A percentile compares a stretch with the other conserved stretches of the same genome.
phyloP scores from a whole-genome alignment of 768 basidiomycete genomes.

The Mycena capillaripes region DNA sequence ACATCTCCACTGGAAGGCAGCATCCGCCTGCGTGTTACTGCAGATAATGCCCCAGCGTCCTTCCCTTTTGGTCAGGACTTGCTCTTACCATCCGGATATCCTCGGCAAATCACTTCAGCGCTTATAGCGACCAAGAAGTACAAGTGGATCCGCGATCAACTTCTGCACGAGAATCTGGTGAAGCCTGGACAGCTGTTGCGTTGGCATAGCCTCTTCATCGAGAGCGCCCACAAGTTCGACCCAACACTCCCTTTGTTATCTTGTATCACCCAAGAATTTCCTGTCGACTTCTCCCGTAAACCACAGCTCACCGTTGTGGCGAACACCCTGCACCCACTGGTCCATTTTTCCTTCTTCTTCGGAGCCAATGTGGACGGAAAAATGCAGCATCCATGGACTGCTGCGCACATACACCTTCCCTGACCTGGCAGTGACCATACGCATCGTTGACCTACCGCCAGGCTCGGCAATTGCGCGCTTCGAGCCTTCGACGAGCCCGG shows the following conservation, averaged over 20 bases:
- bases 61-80: background rate
- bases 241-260: background rate
- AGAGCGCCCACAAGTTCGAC: no score
- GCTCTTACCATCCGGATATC: background rate
- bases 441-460: background rate
- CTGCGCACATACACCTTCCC: background rate
- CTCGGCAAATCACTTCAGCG: background rate
- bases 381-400: background rate
- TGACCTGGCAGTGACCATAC: background rate
- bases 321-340: background rate
- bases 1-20: background rate
- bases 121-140: background rate
- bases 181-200: background rate
- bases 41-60: background rate
- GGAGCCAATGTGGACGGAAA: background rate
- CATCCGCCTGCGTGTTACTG: conserved; percentile 1
- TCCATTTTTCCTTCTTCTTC: background rate
- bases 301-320: background rate
- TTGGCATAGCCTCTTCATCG: background rate
- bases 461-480: background rate
- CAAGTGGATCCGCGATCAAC: background rate
- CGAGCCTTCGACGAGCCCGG: background rate
- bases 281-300: background rate
- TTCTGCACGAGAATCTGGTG: background rate
- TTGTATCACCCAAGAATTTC: background rate